A percentile compares a stretch with the other conserved stretches of the same genome.
phyloP scores from a whole-genome alignment of 768 basidiomycete species.

The Tricholoma matsutake region DNA sequence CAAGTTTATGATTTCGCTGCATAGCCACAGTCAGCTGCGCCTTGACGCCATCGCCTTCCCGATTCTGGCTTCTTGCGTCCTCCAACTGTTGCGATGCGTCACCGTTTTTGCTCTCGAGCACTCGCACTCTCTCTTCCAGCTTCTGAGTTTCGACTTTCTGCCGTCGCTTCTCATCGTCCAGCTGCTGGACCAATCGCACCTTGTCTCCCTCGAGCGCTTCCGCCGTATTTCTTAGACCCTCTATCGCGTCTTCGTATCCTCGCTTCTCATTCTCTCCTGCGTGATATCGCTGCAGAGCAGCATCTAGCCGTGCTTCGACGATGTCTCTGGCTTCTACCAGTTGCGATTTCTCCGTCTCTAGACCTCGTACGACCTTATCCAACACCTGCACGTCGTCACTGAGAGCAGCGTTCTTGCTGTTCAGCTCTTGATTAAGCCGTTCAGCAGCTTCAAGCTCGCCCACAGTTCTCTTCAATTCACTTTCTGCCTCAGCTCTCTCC shows the following conservation, averaged over 20 bases:
- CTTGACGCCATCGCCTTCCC: background rate
- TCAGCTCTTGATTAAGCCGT: background rate
- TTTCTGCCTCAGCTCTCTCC: background rate
- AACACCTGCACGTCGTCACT: background rate
- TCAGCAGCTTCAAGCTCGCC: background rate
- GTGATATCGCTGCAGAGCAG: background rate
- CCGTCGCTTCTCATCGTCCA: slow-evolving; percentile 6
- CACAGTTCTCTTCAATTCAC: background rate
- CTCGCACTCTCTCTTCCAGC: background rate
- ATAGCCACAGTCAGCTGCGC: background rate
- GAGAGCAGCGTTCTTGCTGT: background rate
- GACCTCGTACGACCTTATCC: background rate
- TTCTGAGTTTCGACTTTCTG: background rate
- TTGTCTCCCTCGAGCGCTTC: background rate
- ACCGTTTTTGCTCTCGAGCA: background rate
- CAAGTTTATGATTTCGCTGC: background rate
- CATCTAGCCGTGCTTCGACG: background rate
- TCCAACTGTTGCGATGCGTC: background rate
- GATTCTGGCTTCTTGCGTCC: background rate
- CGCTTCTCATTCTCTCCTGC: slow-evolving; percentile 1
- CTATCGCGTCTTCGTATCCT: background rate
- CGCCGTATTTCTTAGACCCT: background rate
- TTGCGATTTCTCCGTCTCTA: background rate
- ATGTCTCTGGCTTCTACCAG: background rate
- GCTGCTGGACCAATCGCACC: background rate